A percentile compares a stretch with the other conserved stretches of the same genome.
Evolutionary conservation across 108 stramenopile genomes (phyloP).

Genomic region (Skeletonema grethae): DNA sequence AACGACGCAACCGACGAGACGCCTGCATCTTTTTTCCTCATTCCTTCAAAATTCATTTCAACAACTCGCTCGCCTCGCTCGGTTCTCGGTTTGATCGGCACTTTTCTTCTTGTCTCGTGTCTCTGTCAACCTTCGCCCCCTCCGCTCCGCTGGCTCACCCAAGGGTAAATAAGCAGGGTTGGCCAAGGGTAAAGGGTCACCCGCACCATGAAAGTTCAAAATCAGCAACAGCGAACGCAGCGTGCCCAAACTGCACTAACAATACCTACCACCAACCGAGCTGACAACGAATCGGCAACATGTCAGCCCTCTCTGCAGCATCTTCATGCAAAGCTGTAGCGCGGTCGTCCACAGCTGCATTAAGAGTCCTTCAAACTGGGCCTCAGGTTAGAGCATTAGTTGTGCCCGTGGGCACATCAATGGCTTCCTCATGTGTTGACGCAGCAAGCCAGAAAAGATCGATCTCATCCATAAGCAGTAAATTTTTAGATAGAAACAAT

Average conservation of each 20-base stretch:
- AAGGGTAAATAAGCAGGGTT: too few species aligned
- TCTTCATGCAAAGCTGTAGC: background rate
- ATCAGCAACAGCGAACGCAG: background rate
- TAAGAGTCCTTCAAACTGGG: background rate
- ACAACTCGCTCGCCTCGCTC: too few species aligned
- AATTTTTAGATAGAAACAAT: slow-evolving; percentile 11
- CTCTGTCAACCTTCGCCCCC: too few species aligned
- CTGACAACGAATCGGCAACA: background rate
- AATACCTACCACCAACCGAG: too few species aligned
- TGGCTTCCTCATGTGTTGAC: background rate
- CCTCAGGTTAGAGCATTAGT: background rate
- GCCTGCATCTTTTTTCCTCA: too few species aligned
- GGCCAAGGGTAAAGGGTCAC: too few species aligned
- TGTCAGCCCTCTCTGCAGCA: slow-evolving; percentile 18
- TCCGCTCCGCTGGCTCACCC: too few species aligned
- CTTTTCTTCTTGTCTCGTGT: too few species aligned
- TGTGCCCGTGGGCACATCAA: background rate
- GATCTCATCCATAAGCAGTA: slow-evolving; percentile 20
- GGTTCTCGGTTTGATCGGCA: too few species aligned
- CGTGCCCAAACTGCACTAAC: too few species aligned
- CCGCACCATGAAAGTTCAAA: slow-evolving; percentile 2
- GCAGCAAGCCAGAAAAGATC: slow-evolving; percentile 1
- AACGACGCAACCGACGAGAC: too few species aligned
- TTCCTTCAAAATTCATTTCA: too few species aligned
- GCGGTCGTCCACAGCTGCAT: background rate